These are phyloP conservation scores for Phoma sp. DNA, from an alignment of 2,329 filamentous ascomycete genomes.

Conservation along the genomic window DNA sequence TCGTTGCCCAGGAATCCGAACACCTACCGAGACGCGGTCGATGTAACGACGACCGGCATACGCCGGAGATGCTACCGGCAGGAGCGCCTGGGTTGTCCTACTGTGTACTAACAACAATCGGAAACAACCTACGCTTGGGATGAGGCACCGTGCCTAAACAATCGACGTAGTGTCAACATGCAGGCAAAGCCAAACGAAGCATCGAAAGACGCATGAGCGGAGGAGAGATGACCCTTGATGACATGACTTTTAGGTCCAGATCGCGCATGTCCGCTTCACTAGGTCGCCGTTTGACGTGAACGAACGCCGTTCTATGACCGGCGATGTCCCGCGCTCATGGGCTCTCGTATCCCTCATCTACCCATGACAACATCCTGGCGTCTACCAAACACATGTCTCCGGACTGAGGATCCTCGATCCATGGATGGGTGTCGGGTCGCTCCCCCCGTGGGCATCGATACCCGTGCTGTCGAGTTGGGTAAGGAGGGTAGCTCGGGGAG, in stretches of 20 bases:
- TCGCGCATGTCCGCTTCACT: neutral
- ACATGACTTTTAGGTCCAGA: constrained; percentile 6
- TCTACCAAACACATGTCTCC: neutral
- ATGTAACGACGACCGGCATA: neutral
- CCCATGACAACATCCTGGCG: constrained; percentile 2
- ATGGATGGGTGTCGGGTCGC: neutral
- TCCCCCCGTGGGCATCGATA: neutral
- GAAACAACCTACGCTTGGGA: no score
- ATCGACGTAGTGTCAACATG: neutral
- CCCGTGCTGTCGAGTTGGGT: neutral
- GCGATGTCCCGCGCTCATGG: neutral
- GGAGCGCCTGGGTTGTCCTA: no score
- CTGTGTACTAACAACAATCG: no score
- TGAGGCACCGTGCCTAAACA: neutral
- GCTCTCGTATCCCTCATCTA: constrained; percentile 1
- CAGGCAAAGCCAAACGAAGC: neutral
- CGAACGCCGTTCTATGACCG: neutral
- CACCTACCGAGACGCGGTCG: neutral
- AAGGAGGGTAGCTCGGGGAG: neutral
- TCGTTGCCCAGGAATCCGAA: no score
- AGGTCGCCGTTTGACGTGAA: neutral
- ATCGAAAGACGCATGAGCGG: neutral
- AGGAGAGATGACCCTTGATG: neutral
- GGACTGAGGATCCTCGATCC: constrained; percentile 1
- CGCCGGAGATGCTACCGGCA: no score